phyloP scores from a whole-genome alignment of 371 early-diverging fungal genomes.

The Smittium mucronatum region DNA sequence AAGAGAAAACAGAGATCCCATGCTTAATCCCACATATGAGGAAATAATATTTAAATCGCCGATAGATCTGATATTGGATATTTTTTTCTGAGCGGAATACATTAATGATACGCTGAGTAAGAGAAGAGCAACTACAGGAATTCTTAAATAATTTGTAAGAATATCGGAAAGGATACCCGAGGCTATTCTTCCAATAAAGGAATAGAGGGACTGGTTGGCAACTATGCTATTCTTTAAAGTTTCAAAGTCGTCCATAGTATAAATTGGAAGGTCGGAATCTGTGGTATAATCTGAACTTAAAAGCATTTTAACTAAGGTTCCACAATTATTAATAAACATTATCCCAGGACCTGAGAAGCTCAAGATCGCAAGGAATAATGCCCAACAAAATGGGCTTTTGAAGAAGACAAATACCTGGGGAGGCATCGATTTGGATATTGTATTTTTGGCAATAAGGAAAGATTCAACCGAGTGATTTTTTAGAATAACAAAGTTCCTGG shows the following conservation, averaged over 20 bases:
- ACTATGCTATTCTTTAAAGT: slow-evolving; percentile 29
- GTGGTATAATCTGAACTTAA: neutral
- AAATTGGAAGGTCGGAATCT: neutral
- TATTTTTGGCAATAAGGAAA: neutral
- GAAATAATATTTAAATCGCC: slow-evolving; percentile 25
- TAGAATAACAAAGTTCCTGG: neutral
- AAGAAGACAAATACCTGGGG: neutral
- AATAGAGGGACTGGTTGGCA: slow-evolving; percentile 32
- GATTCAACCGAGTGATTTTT: neutral
- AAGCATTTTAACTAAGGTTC: slow-evolving; percentile 27
- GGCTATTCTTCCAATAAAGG: slow-evolving; percentile 23
- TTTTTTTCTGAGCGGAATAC: slow-evolving; percentile 22
- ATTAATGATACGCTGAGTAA: slow-evolving; percentile 20
- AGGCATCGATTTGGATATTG: neutral
- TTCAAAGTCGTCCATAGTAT: slow-evolving; percentile 21
- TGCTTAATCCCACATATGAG: slow-evolving; percentile 23
- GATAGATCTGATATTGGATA: slow-evolving; percentile 12
- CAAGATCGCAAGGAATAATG: slow-evolving; percentile 25
- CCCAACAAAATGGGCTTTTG: slow-evolving; percentile 25
- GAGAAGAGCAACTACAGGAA: slow-evolving; percentile 26
- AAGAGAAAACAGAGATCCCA: slow-evolving; percentile 30
- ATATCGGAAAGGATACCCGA: slow-evolving; percentile 28
- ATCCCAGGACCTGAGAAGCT: slow-evolving; percentile 30
- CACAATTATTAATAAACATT: slow-evolving; percentile 34
- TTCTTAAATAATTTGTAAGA: slow-evolving; percentile 22